phyloP scores from a whole-genome alignment of 2,329 filamentous ascomycete species.

The Fusarium sp. region DNA sequence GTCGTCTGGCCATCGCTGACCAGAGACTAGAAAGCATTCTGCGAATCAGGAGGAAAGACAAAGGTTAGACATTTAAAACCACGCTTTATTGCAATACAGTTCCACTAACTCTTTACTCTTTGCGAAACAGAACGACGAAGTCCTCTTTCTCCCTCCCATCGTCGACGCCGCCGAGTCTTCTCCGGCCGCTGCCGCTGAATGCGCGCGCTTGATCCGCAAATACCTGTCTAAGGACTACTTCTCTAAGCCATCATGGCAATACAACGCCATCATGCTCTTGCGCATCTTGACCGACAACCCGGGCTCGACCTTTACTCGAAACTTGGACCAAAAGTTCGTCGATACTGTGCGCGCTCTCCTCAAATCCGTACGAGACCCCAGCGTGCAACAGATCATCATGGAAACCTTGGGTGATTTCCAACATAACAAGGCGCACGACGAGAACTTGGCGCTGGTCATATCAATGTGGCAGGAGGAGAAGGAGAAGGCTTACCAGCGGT shows the following conservation, averaged over 20 bases:
- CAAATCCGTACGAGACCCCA: constrained; percentile 74
- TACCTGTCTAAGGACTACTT: constrained; percentile 80
- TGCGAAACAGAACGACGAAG: constrained; percentile 79
- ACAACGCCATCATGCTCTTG: constrained; percentile 95
- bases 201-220: constrained; percentile 82
- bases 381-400: constrained; percentile 85
- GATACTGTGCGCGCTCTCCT: constrained; percentile 80
- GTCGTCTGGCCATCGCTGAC: constrained; percentile 39
- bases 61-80: constrained; percentile 54
- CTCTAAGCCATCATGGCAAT: constrained; percentile 77
- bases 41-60: constrained; percentile 75
- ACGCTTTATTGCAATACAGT: not conserved
- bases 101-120: constrained; percentile 15
- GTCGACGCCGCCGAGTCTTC: constrained; percentile 96
- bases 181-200: constrained; percentile 83
- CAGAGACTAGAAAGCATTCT: constrained; percentile 75
- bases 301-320: constrained; percentile 87
- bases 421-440: constrained; percentile 76
- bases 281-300: constrained; percentile 94
- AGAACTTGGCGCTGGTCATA: constrained; percentile 75
- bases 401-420: constrained; percentile 87
- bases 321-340: constrained; percentile 87
- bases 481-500: constrained; percentile 66
- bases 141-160: constrained; percentile 90
- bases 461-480: constrained; percentile 94